Evolutionary conservation across 1,284 basidiomycete species (phyloP).

Genomic region (Moniliella sp.): DNA sequence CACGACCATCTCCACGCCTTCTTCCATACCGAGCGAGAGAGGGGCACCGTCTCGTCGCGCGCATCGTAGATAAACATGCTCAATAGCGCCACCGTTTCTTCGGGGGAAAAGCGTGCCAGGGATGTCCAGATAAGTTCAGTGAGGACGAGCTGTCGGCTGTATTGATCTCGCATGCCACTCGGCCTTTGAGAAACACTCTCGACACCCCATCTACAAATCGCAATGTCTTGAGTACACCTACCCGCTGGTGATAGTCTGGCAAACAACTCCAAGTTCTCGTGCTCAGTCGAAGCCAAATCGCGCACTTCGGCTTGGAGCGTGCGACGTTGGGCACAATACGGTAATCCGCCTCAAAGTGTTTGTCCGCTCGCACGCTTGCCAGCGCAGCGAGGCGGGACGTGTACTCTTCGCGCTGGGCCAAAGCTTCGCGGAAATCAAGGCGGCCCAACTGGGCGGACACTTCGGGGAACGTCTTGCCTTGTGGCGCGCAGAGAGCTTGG

Average conservation of each 20-base stretch:
- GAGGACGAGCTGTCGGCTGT: conserved; percentile 66
- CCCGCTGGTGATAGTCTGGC: conserved; percentile 85
- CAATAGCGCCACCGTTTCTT: conserved; percentile 82
- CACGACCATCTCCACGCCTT: too few relatives aligned
- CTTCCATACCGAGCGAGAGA: too few relatives aligned
- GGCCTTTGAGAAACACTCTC: conserved; percentile 80
- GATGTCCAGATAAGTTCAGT: conserved; percentile 91
- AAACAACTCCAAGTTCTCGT: conserved; percentile 89
- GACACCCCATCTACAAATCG: conserved; percentile 40
- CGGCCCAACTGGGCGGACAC: conserved; percentile 54
- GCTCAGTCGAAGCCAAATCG: conserved; percentile 34
- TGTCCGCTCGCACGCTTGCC: conserved; percentile 4
- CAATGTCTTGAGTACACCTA: conserved; percentile 70
- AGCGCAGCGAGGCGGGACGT: conserved; percentile 25
- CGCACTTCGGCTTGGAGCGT: conserved; percentile 50
- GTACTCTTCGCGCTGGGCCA: conserved; percentile 45
- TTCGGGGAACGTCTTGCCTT: too few relatives aligned
- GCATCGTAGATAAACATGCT: conserved; percentile 90
- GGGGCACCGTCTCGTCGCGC: too few relatives aligned
- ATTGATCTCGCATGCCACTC: conserved; percentile 96
- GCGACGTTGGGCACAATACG: conserved; percentile 52
- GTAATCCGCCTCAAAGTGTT: conserved; percentile 37
- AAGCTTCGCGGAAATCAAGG: conserved; percentile 75
- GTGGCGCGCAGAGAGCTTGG: too few relatives aligned
- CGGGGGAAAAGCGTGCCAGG: conserved; percentile 66